Percentiles rank a stretch among this genome's conserved stretches.
These are phyloP conservation scores for Platismatia glauca DNA, from an alignment of 495 filamentous ascomycete genomes.

Conservation along the genomic window DNA sequence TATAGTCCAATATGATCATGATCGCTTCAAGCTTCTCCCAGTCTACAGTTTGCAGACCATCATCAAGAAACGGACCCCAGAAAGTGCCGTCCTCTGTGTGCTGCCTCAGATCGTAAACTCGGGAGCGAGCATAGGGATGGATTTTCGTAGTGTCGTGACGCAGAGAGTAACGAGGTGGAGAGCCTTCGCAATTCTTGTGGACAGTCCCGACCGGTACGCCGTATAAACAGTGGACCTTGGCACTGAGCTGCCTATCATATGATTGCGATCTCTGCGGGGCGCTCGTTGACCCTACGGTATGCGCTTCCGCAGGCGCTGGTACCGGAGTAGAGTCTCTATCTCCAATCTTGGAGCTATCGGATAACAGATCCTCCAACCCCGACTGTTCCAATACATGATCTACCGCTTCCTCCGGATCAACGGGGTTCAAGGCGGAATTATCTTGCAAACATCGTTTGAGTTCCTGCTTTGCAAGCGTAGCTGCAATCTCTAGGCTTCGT, in stretches of 20 bases:
- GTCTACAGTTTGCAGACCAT: conserved; percentile 45
- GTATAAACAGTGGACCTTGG: conserved; percentile 54
- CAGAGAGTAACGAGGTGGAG: conserved; percentile 11
- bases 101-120: conserved; percentile 57
- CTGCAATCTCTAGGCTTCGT: neutral
- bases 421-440: neutral
- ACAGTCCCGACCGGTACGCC: conserved; percentile 39
- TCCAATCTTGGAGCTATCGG: neutral
- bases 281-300: neutral
- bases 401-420: neutral
- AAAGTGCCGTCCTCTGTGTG: conserved; percentile 40
- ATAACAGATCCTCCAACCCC: neutral
- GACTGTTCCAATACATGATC: neutral
- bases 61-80: conserved; percentile 56
- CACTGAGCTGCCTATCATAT: conserved; percentile 42
- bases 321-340: too few species aligned
- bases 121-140: conserved; percentile 48
- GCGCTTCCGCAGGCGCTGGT: neutral
- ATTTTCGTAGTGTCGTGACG: conserved; percentile 26
- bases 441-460: neutral
- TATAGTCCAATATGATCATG: conserved; percentile 49
- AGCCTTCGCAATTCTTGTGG: neutral
- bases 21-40: conserved; percentile 65
- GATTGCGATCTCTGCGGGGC: neutral
- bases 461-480: conserved; percentile 1